Base-by-base conservation (phyloP, 2,329 filamentous ascomycete species). In the Fusarium drepaniforme region DNA sequence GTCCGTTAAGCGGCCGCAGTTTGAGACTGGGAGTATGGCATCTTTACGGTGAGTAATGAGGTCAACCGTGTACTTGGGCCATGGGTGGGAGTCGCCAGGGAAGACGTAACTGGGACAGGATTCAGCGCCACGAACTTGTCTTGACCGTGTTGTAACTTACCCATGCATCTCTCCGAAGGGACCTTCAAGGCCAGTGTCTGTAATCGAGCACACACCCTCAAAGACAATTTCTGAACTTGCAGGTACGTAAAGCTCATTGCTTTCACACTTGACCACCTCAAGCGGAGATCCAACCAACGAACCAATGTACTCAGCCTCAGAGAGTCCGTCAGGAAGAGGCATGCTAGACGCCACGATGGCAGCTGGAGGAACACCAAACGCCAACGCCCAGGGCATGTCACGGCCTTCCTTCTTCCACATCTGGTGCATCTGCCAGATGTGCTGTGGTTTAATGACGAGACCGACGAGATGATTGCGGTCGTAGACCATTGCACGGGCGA, bases 261-360 rank as follows among this genome's bases (percentile, higher is more conserved):
- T 86, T n/a, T 89, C 87, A 65, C 87, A 89, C 72, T 88, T 89
- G 40, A 87, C 84, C 0, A 89, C 72, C 37, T 89, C 84, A 8
- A 89, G 66, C 0, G 87, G 79, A 0, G 77, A 68, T 3, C 87
- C 87, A 1, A 81, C 82, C 64, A 89, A 80, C 0, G 86, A 83
- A 2, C 87, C 87, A 8, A 88, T 81, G 63, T 88, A 89, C 1
- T 81, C 86, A 5, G 83, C 84, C 75, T 89, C 88, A 0, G 83
- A 84, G 1, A 88, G 80, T 0, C 86, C 86, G 21, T 85, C 85
- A 0, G 87, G 87, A n/a, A 88, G 77, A 0, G 87, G 87, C 85
- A 88, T 87, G 30, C 81, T 82, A 0, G 85, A 79, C 0, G 85
- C 87, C 82, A 90, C 87, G 57, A 86, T 85, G 3, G 86, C 87